Conservation (phyloP, 176 grass and related monocot species). For the Lolium rigidum region DNA sequence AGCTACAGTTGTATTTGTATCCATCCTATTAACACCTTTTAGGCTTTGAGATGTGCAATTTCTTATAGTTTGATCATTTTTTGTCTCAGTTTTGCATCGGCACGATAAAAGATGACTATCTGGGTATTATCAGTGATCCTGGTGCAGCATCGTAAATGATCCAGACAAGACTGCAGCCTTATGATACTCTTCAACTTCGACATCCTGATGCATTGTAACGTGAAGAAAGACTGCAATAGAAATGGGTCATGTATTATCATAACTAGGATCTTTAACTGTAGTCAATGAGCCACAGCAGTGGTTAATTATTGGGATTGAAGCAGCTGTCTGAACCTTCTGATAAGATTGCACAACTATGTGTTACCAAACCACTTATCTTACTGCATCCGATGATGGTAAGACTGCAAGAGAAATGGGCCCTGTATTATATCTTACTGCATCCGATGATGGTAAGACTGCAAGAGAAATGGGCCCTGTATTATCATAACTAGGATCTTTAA, state of each 20-base stretch:
- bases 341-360: background rate
- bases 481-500: conserved; percentile 9
- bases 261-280: conserved; percentile 9
- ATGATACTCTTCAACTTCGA: background rate
- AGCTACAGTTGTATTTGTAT: background rate
- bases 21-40: background rate
- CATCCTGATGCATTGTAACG: background rate
- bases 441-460: no score
- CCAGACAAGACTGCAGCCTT: conserved; percentile 5
- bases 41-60: background rate
- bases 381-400: background rate
- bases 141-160: conserved; percentile 63
- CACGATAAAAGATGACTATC: conserved; percentile 95
- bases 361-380: background rate
- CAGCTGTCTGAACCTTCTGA: background rate
- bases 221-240: background rate
- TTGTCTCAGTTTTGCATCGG: conserved; percentile 92
- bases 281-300: background rate
- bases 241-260: conserved; percentile 10
- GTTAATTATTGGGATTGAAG: background rate
- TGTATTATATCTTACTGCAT: no score
- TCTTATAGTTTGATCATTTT: conserved; percentile 26
- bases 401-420: background rate
- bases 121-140: conserved; percentile 95
- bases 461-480: background rate